These are phyloP conservation scores for Amylocarpus encephaloides DNA, from an alignment of 2,329 filamentous ascomycete genomes.

Conservation along the genomic window DNA sequence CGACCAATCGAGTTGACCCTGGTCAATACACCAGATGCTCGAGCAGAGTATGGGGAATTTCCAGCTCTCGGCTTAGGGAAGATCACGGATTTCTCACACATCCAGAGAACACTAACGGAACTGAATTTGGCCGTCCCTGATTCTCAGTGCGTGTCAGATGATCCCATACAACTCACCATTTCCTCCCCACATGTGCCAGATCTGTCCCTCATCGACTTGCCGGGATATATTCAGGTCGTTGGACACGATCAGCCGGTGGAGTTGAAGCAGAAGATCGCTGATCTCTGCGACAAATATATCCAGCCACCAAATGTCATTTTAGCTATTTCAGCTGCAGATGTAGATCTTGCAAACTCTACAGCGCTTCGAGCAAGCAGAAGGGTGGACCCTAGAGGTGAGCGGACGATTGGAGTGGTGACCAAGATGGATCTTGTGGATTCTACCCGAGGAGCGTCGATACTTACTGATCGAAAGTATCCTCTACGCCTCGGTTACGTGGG, in stretches of 20 bases:
- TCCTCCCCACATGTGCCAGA: conserved; percentile 95
- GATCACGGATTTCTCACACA: conserved; percentile 84
- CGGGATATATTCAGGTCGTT: conserved; percentile 94
- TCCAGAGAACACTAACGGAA: conserved; percentile 90
- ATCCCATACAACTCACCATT: conserved; percentile 92
- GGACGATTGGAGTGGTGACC: conserved; percentile 97
- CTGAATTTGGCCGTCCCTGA: conserved; percentile 90
- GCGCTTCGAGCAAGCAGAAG: conserved; percentile 82
- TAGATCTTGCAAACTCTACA: conserved; percentile 94
- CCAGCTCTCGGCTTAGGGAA: conserved; percentile 84
- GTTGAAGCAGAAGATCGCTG: conserved; percentile 90
- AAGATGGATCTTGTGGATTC: conserved; percentile 98
- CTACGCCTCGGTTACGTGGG: conserved; percentile 93
- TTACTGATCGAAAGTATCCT: conserved; percentile 88
- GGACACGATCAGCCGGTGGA: conserved; percentile 85
- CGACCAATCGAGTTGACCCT: conserved; percentile 93
- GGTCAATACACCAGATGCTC: conserved; percentile 84
- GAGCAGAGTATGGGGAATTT: conserved; percentile 91
- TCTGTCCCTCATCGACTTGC: conserved; percentile 89
- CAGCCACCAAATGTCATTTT: conserved; percentile 93
- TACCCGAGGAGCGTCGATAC: conserved; percentile 66
- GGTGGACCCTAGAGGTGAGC: conserved; percentile 88
- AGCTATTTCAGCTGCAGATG: conserved; percentile 94
- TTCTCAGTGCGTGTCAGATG: conserved; percentile 86
- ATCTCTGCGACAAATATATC: conserved; percentile 98